A percentile compares a stretch with the other conserved stretches of the same genome.
Evolutionary conservation across 371 early-diverging fungal genomes (phyloP).

Genomic region (Haplosporangium sp.): DNA sequence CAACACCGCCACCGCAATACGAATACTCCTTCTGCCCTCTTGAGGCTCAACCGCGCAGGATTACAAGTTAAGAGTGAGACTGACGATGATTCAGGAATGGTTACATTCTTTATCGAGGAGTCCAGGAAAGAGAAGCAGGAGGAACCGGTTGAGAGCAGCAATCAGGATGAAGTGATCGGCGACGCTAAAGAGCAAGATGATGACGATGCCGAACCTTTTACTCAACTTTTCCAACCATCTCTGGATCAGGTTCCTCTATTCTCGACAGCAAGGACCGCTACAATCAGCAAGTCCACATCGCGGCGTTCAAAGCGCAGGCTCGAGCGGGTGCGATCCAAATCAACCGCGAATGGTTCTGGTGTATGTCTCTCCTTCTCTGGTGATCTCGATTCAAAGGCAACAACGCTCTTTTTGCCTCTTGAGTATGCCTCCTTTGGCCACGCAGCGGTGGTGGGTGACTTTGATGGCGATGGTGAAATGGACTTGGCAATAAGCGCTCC

Average conservation of each 20-base stretch:
- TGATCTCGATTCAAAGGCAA: constrained; percentile 13
- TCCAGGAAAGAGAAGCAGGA: background rate
- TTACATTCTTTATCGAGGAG: constrained; percentile 26
- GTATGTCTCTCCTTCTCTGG: constrained; percentile 27
- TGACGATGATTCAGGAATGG: constrained; percentile 26
- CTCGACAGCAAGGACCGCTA: too few relatives aligned
- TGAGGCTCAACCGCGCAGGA: constrained; percentile 20
- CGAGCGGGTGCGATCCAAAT: background rate
- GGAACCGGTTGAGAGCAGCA: background rate
- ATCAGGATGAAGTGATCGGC: background rate
- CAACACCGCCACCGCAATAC: constrained; percentile 6
- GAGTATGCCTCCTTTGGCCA: constrained; percentile 76
- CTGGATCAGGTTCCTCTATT: too few relatives aligned
- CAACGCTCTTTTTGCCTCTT: constrained; percentile 60
- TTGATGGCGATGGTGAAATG: constrained; percentile 67
- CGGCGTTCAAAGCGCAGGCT: background rate
- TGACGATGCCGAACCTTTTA: too few relatives aligned
- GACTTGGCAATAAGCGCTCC: constrained; percentile 84
- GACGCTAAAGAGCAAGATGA: background rate
- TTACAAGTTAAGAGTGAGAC: constrained; percentile 8
- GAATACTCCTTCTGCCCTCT: constrained; percentile 8
- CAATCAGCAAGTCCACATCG: too few relatives aligned
- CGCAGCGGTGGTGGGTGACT: constrained; percentile 74
- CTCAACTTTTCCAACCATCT: too few relatives aligned
- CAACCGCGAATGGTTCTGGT: background rate